Base-by-base conservation (phyloP, 2,329 filamentous ascomycete genomes). In the Drechmeria coniospora region DNA sequence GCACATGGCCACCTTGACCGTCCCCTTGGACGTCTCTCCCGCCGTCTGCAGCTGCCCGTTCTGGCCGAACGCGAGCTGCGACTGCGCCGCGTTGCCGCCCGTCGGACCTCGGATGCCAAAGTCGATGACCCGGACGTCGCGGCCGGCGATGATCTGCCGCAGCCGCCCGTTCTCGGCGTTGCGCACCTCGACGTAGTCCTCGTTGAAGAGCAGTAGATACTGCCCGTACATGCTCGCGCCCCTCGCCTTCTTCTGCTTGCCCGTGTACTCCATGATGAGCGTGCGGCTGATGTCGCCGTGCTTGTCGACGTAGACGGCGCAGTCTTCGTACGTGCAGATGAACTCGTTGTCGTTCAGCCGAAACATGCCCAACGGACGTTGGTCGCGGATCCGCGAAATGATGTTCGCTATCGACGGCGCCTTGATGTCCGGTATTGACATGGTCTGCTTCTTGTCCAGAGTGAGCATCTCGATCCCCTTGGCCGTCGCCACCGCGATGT, bases 201-300 rank as follows among this genome's bases (percentile, higher is more conserved):
- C 78, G 50, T 94, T 90, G 57, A 95, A 93, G 4, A 98, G 70
- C 6, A 98, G 63, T 4, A 98, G 68, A 50, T 93, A 95, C 32
- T 84, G 79, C 1, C 84, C 86, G 42, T 83, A 92, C 57, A 95
- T 76, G 35, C 84, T 90, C 2, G 86, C 86, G 9, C 74, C 73
- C 36, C 78, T 76, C 2, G 90, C 90, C 51, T 70, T 71, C 53
- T 71, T 72, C 47, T 71, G 67, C 44, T 79, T 87, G 39, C 90
- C 90, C n/a, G 92, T 90, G 51, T 95, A 98, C 49, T 95, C 84
- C 84, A 98, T 93, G 45, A 95, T 86, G 32, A 95, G 82, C 16
- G 79, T 83, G 25, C 92, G 79, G 21, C 76, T 87, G 16, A 98
- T 83, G 35, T 98, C 90, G 39, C 90, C 90, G 52, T 95, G 84